Percentiles rank a stretch among this genome's conserved stretches.
Conservation (phyloP, 805 yeast species). For the Candida tallmaniae region DNA sequence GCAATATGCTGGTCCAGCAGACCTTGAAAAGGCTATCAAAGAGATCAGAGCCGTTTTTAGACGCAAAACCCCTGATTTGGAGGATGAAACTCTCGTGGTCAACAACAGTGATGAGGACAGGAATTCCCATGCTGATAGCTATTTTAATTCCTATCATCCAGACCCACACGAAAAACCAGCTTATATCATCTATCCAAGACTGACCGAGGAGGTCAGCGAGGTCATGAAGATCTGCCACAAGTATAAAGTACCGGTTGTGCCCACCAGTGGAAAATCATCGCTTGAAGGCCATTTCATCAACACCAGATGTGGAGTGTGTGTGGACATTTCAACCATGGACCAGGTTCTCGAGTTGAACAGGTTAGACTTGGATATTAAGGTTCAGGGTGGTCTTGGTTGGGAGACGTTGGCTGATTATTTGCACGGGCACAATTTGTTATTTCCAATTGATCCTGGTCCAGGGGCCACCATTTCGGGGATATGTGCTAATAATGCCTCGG, state of each 20-base stretch:
- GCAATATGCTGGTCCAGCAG: constrained; percentile 16
- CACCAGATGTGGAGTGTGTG: constrained; percentile 57
- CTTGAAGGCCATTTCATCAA: constrained; percentile 79
- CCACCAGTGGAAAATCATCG: constrained; percentile 75
- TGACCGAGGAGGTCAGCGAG: constrained; percentile 62
- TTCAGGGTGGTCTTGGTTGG: constrained; percentile 82
- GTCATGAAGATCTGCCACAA: constrained; percentile 60
- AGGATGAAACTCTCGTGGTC: constrained; percentile 16
- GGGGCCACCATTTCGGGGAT: constrained; percentile 80
- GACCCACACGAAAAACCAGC: constrained; percentile 22
- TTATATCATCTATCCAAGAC: constrained; percentile 56
- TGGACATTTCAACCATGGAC: constrained; percentile 61
- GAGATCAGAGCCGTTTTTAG: constrained; percentile 16
- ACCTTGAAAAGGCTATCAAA: constrained; percentile 18
- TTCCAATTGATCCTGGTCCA: constrained; percentile 78
- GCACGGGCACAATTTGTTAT: constrained; percentile 44
- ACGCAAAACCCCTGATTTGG: constrained; percentile 11
- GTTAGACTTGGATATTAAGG: constrained; percentile 65
- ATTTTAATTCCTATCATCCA: constrained; percentile 32
- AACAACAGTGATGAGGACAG: constrained; percentile 20
- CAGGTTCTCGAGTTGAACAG: constrained; percentile 51
- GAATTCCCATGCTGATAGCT: constrained; percentile 27
- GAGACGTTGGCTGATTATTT: constrained; percentile 47
- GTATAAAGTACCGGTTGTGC: constrained; percentile 65
- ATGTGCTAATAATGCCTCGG: constrained; percentile 74